These are phyloP conservation scores for Ehretia macrophylla DNA, from an alignment of 257 asterid genomes.

Conservation along the genomic window DNA sequence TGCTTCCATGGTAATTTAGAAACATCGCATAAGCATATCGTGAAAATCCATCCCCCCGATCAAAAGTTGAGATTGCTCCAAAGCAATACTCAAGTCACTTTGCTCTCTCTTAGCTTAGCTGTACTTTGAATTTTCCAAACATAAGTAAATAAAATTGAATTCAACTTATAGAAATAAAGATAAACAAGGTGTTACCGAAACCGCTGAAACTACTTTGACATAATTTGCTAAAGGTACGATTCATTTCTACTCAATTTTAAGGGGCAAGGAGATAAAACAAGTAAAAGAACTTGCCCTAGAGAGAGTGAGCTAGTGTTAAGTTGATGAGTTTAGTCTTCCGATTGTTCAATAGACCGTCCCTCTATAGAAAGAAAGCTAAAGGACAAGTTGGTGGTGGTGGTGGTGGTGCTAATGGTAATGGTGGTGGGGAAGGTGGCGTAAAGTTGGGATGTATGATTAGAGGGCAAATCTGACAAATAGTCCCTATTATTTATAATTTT, in stretches of 20 bases:
- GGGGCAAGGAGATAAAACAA: too few relatives aligned
- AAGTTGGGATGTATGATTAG: neutral
- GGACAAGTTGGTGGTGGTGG: too few relatives aligned
- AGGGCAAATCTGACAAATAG: too few relatives aligned
- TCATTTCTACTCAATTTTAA: neutral
- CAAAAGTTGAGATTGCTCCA: neutral
- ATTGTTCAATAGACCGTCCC: too few relatives aligned
- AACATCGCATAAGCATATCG: neutral
- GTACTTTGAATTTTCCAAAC: too few relatives aligned
- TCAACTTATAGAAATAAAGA: too few relatives aligned
- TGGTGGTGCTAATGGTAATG: neutral
- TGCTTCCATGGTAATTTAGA: constrained; percentile 42
- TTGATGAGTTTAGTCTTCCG: too few relatives aligned
- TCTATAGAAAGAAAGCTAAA: neutral
- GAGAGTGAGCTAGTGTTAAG: neutral
- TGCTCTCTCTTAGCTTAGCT: too few relatives aligned
- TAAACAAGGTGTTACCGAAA: too few relatives aligned
- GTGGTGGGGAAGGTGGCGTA: neutral
- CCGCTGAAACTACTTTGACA: neutral
- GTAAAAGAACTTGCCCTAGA: neutral
- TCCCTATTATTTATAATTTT: too few relatives aligned
- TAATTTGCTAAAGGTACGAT: neutral
- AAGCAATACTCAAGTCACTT: too few relatives aligned
- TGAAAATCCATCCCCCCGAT: constrained; percentile 2
- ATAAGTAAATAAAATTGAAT: too few relatives aligned